A percentile compares a stretch with the other conserved stretches of the same genome.
Conservation (phyloP, 2,329 filamentous ascomycete species). For the Xylariomycetidae sp. region DNA sequence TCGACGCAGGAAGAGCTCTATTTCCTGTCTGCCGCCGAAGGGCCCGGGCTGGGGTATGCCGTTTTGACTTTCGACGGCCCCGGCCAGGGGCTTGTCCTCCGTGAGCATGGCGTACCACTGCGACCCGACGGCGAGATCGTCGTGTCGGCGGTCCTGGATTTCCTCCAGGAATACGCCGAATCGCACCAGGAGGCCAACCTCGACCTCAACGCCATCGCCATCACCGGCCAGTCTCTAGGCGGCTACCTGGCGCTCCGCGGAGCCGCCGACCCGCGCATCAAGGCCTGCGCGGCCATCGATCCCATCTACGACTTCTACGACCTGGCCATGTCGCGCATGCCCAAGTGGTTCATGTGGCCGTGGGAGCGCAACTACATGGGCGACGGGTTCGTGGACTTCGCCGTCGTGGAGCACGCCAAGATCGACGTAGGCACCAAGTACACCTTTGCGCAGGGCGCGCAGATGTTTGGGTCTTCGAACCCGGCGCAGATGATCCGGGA, state of each 20-base stretch:
- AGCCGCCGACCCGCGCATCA: slow-evolving; percentile 6
- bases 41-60: slow-evolving; percentile 27
- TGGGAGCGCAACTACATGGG: neutral
- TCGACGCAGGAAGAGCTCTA: slow-evolving; percentile 29
- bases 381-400: neutral
- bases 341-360: neutral
- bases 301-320: slow-evolving; percentile 2
- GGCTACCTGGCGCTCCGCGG: slow-evolving; percentile 11
- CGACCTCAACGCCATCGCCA: slow-evolving; percentile 19
- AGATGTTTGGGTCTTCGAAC: neutral
- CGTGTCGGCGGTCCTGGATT: slow-evolving; percentile 14
- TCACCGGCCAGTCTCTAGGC: slow-evolving; percentile 10
- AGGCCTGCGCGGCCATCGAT: slow-evolving; percentile 11
- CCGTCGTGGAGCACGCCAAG: neutral
- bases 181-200: slow-evolving; percentile 18
- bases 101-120: slow-evolving; percentile 11
- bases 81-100: slow-evolving; percentile 30
- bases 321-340: neutral
- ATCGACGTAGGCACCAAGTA: neutral
- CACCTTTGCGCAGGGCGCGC: neutral
- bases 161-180: too few species aligned
- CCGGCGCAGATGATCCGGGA: neutral
- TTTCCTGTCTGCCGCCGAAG: slow-evolving; percentile 15
- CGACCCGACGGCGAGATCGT: slow-evolving; percentile 26
- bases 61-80: slow-evolving; percentile 35